Base-by-base conservation (phyloP, 768 basidiomycete species). In the Boletus subparvulus region DNA sequence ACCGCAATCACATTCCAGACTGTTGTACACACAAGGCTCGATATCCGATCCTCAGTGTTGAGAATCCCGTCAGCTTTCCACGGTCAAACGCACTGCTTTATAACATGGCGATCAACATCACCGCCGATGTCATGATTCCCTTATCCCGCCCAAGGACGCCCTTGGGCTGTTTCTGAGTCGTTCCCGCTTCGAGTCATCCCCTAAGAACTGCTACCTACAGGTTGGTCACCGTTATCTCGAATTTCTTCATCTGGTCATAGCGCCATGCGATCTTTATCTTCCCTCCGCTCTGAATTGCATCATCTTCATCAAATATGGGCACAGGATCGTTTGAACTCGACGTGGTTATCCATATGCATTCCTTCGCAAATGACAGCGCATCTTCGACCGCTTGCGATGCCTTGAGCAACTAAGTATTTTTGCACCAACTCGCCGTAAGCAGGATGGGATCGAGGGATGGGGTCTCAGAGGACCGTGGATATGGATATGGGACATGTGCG, bases 211-310 rank as follows among this genome's bases (percentile, higher is more conserved):
- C 17, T 55, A 82, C 83, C 69, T 78, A 82, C 78, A 74, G 73
- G 60, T 74, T 73, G 44, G 77, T 68, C 21, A 94, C 85, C 3
- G 91, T 93, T 5, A 94, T 97, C 74, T 92, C 84, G 70, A 97
- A 96, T 73, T 80, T 86, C 74, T 88, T 91, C 90, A 98, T 90
- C 55, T 86, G 81, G 65, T 93, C 92, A 72, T 98, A 99, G 67
- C 97, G 82, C 92, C 97, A 99, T 32, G 97, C 97, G 65, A 99
- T 98, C 76, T 90, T 96, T 61, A 95, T 89, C 64, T 85, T 86
- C 28, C 83, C 78, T 41, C 75, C 80, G 37, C 64, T 67, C 61
- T 78, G 78, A 13, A 68, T 66, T n/a, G 60, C 61, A 35, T 60
- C 65, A 32, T 54, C 65, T 36, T 77, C 74, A 41, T 80, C 78